Evolutionary conservation across 768 basidiomycete genomes (phyloP), one percentile per base, ranked within the genome.

Genomic region (Cytidiella melzeri): DNA sequence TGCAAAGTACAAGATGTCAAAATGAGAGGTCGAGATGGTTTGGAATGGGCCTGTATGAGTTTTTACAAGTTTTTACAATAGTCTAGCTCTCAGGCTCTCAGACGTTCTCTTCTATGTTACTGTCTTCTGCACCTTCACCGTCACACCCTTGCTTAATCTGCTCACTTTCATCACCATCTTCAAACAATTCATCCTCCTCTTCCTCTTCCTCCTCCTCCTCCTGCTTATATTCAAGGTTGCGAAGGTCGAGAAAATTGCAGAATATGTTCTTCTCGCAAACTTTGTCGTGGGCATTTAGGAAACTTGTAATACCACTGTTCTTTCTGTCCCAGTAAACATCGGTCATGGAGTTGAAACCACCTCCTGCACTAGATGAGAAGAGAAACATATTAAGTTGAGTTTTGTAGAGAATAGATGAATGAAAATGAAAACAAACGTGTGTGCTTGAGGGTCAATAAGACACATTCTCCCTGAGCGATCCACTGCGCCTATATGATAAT

Each of bases 61-160:
- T n/a, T n/a, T n/a, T n/a, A n/a, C n/a, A n/a, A n/a, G n/a, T 57
- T 3, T 45, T 51, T 0, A 57, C 49, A 13, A 55, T 60, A 11
- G 20, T 24, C 2, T 38, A 50, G 27, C 53, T 19, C 0, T 43
- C 51, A 4, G 55, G 51, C 41, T 62, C 60, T 38, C 55, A 23
- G 37, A 56, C 54, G 36, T 58, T 45, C 42, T 59, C 45, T 10
- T 50, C 37, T 11, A 57, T 18, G 1, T 60, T 53, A 11, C 57
- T 41, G 21, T 58, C 50, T 13, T 48, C 48, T 7, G 28, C 41
- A 3, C 52, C 44, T 11, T 41, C 18, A 5, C 23, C 4, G 3
- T 28, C 5, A 5, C 15, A 5, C 19, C 30, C 28, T 34, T 38
- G 18, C 28, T 34, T 12, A 37, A 19, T 30, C 15, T 25, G 45